Conservation (phyloP, 305 asterid species). For the Coffea humblotiana region DNA sequence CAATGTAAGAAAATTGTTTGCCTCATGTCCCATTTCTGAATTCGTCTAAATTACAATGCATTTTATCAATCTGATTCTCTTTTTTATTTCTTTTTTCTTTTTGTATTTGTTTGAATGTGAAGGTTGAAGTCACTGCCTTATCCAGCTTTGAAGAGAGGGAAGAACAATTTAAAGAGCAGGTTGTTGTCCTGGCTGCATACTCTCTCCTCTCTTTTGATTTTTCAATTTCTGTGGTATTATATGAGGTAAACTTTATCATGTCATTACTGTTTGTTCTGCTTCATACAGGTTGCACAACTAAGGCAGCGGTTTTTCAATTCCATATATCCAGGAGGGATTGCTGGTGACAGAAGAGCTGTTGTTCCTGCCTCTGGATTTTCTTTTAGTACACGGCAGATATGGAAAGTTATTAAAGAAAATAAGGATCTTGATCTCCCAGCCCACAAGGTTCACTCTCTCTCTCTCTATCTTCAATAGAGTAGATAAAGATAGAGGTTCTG, state of each 20-base stretch:
- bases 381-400: conserved; percentile 54
- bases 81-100: not conserved
- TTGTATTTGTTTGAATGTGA: conserved; percentile 31
- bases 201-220: not conserved
- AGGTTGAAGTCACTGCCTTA: conserved; percentile 72
- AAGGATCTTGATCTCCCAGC: conserved; percentile 79
- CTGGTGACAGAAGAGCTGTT: conserved; percentile 65
- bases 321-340: conserved; percentile 66
- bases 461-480: conserved; percentile 1
- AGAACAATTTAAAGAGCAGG: conserved; percentile 59
- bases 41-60: not conserved
- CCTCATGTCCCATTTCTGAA: not conserved
- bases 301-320: conserved; percentile 59
- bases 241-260: not conserved
- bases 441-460: conserved; percentile 43
- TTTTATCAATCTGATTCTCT: not conserved
- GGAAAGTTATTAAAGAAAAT: conserved; percentile 69
- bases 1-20: conserved; percentile 40
- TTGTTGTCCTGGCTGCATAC: conserved; percentile 10
- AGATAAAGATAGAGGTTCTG: not conserved
- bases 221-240: not conserved
- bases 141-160: conserved; percentile 70
- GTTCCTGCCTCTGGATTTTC: conserved; percentile 76
- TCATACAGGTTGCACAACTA: conserved; percentile 50
- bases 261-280: conserved; percentile 6